phyloP scores from a whole-genome alignment of 2,329 filamentous ascomycete species.

The Xylariaceae sp. region DNA sequence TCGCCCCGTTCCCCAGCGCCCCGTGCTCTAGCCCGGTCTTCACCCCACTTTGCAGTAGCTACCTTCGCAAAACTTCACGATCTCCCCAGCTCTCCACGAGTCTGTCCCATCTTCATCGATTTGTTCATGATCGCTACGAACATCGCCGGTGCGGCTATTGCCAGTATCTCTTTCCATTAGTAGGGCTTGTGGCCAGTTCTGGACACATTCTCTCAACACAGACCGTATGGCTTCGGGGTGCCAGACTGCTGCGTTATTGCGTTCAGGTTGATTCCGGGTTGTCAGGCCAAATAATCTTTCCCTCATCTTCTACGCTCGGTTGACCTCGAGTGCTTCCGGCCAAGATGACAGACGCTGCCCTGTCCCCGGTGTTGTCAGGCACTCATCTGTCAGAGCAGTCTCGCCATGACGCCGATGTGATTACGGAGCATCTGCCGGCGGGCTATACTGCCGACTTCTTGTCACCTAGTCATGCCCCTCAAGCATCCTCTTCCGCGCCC shows the following conservation, averaged over 20 bases:
- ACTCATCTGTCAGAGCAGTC: constrained; percentile 10
- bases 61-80: neutral
- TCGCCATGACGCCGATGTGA: constrained; percentile 17
- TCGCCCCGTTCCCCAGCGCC: neutral
- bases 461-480: constrained; percentile 21
- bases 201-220: neutral
- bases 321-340: neutral
- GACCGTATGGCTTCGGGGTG: constrained; percentile 11
- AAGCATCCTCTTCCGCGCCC: constrained; percentile 20
- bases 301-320: neutral
- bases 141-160: neutral
- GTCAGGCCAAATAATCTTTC: neutral
- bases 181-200: neutral
- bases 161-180: neutral
- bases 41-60: neutral
- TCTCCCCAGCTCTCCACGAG: too few relatives aligned
- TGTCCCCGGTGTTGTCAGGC: neutral
- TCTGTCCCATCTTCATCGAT: too few relatives aligned
- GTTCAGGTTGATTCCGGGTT: constrained; percentile 4
- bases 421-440: constrained; percentile 19
- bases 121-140: neutral
- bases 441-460: constrained; percentile 43
- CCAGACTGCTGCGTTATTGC: constrained; percentile 3
- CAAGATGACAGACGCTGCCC: constrained; percentile 7
- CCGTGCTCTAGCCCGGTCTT: neutral